phyloP scores from a whole-genome alignment of 208 protist genomes.

The Novymonas esmeraldas region DNA sequence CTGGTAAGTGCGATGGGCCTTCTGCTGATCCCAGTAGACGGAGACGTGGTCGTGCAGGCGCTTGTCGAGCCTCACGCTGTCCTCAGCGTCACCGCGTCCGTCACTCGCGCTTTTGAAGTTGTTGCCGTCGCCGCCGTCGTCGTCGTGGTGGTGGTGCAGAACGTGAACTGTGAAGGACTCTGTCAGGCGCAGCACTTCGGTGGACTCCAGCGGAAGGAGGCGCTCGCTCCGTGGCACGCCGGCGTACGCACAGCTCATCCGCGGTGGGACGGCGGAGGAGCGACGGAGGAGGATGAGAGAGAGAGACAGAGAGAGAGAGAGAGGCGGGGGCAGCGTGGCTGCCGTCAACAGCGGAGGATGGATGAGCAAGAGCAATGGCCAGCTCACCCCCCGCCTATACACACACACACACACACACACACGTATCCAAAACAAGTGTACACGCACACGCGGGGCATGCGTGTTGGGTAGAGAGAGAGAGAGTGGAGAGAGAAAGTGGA shows the following conservation, averaged over 20 bases:
- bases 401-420: not conserved
- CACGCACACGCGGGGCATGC: no score
- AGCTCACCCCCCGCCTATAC: not conserved
- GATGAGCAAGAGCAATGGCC: not conserved
- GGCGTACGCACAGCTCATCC: slow-evolving; percentile 47
- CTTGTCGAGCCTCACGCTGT: not conserved
- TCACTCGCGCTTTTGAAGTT: not conserved
- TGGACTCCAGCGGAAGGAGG: slow-evolving; percentile 57
- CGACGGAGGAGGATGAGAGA: not conserved
- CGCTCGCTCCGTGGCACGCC: slow-evolving; percentile 52
- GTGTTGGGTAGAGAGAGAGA: no score
- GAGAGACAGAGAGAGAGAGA: not conserved
- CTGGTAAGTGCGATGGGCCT: slow-evolving; percentile 21
- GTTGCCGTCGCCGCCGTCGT: slow-evolving; percentile 1
- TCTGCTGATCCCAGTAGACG: slow-evolving; percentile 42
- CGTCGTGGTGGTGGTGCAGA: slow-evolving; percentile 28
- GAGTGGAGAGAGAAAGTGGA: no score
- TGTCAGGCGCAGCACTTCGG: slow-evolving; percentile 32
- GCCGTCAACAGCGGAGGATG: not conserved
- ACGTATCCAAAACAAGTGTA: not conserved
- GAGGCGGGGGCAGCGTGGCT: not conserved
- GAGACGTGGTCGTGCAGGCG: slow-evolving; percentile 46
- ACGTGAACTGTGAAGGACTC: slow-evolving; percentile 40
- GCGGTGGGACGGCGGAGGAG: not conserved
- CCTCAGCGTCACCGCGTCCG: not conserved